phyloP scores from a whole-genome alignment of 306 rosid genomes.

The Vigna angularis region DNA sequence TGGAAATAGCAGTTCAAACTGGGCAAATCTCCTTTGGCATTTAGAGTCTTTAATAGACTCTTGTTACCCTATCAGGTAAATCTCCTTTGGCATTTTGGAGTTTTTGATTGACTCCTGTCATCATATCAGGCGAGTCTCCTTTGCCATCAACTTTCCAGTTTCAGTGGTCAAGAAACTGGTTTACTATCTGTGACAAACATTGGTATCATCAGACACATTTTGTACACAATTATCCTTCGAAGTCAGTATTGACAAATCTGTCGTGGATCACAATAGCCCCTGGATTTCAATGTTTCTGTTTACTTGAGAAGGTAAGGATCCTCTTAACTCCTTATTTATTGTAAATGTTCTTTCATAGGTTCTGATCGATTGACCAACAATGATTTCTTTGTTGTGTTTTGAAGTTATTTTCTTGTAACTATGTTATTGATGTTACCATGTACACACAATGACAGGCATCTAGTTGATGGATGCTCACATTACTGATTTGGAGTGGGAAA shows the following conservation, averaged over 20 bases:
- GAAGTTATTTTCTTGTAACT: conserved; percentile 35
- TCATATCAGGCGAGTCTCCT: conserved; percentile 70
- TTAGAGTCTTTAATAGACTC: conserved; percentile 66
- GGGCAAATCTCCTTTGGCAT: conserved; percentile 99
- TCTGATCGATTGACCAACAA: conserved; percentile 32
- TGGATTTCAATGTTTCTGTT: conserved; percentile 46
- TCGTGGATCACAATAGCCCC: conserved; percentile 39
- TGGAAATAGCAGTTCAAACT: conserved; percentile 57
- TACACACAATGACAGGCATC: conserved; percentile 55
- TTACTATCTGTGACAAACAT: conserved; percentile 49
- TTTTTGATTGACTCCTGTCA: conserved; percentile 44
- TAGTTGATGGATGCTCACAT: conserved; percentile 65
- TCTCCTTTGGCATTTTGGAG: conserved; percentile 65
- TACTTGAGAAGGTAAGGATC: conserved; percentile 54
- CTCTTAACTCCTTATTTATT: conserved; percentile 37
- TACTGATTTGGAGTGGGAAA: conserved; percentile 87
- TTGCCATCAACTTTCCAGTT: conserved; percentile 66
- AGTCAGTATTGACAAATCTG: conserved; percentile 38
- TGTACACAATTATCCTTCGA: conserved; percentile 41
- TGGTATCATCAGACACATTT: conserved; percentile 49
- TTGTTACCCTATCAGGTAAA: conserved; percentile 60
- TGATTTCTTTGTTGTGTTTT: conserved; percentile 35
- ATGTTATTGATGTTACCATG: conserved; percentile 23
- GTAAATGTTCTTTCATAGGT: conserved; percentile 27
- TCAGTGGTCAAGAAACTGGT: conserved; percentile 50